phyloP scores from a whole-genome alignment of 2,329 filamentous ascomycete genomes.

The Ceratocystis smalleyi region DNA sequence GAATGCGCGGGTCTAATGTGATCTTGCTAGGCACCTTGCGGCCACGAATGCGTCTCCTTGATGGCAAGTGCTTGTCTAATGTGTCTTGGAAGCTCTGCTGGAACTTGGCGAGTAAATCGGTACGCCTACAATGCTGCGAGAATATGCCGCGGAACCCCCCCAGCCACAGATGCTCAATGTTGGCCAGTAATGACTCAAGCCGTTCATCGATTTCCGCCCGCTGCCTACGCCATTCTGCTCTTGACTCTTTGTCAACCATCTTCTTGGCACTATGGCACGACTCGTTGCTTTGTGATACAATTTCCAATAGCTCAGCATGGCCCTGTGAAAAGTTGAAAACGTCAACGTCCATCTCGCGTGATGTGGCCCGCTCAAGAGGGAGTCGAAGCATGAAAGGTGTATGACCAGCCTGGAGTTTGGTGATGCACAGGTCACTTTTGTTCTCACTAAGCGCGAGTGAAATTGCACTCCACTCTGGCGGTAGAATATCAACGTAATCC shows the following conservation, averaged over 20 bases:
- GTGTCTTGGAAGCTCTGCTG: slow-evolving; percentile 62
- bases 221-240: slow-evolving; percentile 78
- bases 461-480: slow-evolving; percentile 66
- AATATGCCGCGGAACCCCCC: slow-evolving; percentile 94
- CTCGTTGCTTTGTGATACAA: slow-evolving; percentile 66
- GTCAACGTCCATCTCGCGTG: slow-evolving; percentile 51
- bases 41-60: slow-evolving; percentile 48
- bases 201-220: slow-evolving; percentile 65
- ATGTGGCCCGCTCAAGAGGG: slow-evolving; percentile 68
- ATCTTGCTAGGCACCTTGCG: slow-evolving; percentile 27
- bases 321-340: slow-evolving; percentile 68
- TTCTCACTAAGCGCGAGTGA: slow-evolving; percentile 74
- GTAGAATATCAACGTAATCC: slow-evolving; percentile 75
- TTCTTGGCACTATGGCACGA: slow-evolving; percentile 62
- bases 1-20: slow-evolving; percentile 43
- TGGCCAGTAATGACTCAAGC: slow-evolving; percentile 61
- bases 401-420: slow-evolving; percentile 60
- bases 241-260: slow-evolving; percentile 57
- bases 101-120: slow-evolving; percentile 56
- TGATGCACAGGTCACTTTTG: slow-evolving; percentile 71
- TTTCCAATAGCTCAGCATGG: slow-evolving; percentile 62
- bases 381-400: slow-evolving; percentile 76
- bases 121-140: slow-evolving; percentile 50
- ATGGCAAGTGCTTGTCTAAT: slow-evolving; percentile 73
- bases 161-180: slow-evolving; percentile 86